Evolutionary conservation across 1,139 yeast species (phyloP).

Genomic region (Sugiyamaella xylanicola): DNA sequence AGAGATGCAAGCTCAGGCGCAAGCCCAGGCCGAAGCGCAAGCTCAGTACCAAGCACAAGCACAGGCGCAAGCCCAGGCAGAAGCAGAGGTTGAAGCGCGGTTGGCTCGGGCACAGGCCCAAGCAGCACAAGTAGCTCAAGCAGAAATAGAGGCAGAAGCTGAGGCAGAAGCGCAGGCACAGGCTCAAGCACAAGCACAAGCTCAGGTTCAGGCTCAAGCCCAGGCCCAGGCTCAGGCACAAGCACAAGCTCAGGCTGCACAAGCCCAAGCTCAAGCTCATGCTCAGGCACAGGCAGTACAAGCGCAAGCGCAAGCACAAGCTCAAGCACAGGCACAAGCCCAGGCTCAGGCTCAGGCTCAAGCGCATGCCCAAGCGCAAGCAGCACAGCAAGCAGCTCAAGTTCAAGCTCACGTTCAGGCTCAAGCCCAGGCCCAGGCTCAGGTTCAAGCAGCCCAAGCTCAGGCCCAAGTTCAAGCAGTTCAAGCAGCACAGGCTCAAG

Average conservation of each 20-base stretch:
- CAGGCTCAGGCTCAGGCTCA: constrained; percentile 23
- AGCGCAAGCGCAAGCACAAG: constrained; percentile 21
- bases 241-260: constrained; percentile 19
- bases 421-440: not conserved
- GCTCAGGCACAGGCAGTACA: constrained; percentile 22
- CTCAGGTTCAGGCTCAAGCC: constrained; percentile 17
- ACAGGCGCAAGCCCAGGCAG: constrained; percentile 11
- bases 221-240: constrained; percentile 27
- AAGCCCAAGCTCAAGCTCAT: constrained; percentile 19
- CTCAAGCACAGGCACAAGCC: constrained; percentile 24
- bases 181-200: no score
- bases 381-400: not conserved
- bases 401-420: constrained; percentile 1
- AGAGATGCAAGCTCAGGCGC: constrained; percentile 1
- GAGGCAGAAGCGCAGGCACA: no score
- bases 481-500: constrained; percentile 2
- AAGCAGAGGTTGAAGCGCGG: not conserved
- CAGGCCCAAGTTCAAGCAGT: constrained; percentile 2
- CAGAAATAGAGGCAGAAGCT: no score
- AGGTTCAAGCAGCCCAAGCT: constrained; percentile 6
- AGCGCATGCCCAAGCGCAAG: constrained; percentile 2
- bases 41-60: constrained; percentile 11
- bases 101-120: not conserved
- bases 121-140: not conserved
- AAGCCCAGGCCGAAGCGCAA: not conserved